Evolutionary conservation across 73 alveolate genomes (phyloP).

Genomic region (Paramecium sonneborni): DNA sequence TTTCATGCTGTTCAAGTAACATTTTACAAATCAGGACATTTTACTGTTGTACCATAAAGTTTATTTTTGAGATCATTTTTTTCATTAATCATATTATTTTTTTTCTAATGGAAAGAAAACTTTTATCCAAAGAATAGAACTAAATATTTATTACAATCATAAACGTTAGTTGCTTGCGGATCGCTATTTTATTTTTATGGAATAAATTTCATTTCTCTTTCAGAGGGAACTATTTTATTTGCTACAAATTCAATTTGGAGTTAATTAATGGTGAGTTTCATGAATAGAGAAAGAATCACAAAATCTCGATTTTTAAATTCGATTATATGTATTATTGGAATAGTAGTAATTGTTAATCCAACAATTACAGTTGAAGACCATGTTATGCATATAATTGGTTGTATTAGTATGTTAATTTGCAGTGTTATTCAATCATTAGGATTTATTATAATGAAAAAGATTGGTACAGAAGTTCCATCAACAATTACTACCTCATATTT

Average conservation of each 20-base stretch:
- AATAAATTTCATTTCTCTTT: neutral
- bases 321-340: neutral
- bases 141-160: neutral
- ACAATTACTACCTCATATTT: neutral
- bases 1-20: neutral
- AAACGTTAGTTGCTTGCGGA: neutral
- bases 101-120: neutral
- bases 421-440: neutral
- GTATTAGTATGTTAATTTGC: neutral
- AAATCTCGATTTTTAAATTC: neutral
- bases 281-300: constrained; percentile 5
- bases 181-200: neutral
- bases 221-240: neutral
- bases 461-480: neutral
- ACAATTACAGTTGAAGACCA: neutral
- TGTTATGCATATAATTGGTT: neutral
- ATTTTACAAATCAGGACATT: neutral
- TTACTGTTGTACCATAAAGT: neutral
- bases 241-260: constrained; percentile 21
- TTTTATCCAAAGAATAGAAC: neutral
- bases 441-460: constrained; percentile 4
- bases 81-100: neutral
- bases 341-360: neutral
- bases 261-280: constrained; percentile 5
- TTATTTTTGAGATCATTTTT: neutral